Base-by-base conservation (phyloP, 176 grass and related monocot genomes). In the Oryza nivara region DNA sequence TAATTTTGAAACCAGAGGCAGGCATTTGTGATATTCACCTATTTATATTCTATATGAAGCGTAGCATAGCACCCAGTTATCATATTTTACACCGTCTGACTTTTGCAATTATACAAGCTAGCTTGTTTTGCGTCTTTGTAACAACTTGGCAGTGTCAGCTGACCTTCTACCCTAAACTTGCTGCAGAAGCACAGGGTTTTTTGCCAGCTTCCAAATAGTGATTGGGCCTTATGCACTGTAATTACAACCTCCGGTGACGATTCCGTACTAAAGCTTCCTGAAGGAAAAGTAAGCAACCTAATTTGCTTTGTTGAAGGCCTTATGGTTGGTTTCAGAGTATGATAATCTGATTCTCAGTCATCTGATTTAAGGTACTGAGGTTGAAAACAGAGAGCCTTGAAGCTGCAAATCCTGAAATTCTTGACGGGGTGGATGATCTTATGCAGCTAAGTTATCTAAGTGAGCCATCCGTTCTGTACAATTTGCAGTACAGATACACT, bases 371-470 rank as follows among this genome's bases (percentile, higher is more conserved):
- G 96, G 91, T 96, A 63, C 79, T 96, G 68, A 91, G 85, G 81
- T 45, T 92, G 68, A 92, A 92, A 86, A 92, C 88, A 7, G 96
- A 99, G 40, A 89, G 81, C 83, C 92, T 99, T 76, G 80, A 96
- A 86, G 83, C 88, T 78, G 90, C 96, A 73, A 99, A 99, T 81
- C 96, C 96, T 65, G 96, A 99, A 94, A 99, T 99, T 91, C 97
- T 99, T 19, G 88, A 99, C 66, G 97, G 97, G 78, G 93, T 96
- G 68, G 93, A 96, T 56, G 91, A 99, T 87, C 93, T 99, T 60
- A 99, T 99, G 97, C 97, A 99, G 54, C 89, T 99, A 34, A 99
- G 97, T 88, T 99, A 99, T 92, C 86, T 99, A 82, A 90, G 94
- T 77, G 96, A 99, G 82, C 91, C 96, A 72, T 96, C 96, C 30